Evolutionary conservation across 2,329 filamentous ascomycete genomes (phyloP).

Genomic region (Chalaropsis thielavioides): DNA sequence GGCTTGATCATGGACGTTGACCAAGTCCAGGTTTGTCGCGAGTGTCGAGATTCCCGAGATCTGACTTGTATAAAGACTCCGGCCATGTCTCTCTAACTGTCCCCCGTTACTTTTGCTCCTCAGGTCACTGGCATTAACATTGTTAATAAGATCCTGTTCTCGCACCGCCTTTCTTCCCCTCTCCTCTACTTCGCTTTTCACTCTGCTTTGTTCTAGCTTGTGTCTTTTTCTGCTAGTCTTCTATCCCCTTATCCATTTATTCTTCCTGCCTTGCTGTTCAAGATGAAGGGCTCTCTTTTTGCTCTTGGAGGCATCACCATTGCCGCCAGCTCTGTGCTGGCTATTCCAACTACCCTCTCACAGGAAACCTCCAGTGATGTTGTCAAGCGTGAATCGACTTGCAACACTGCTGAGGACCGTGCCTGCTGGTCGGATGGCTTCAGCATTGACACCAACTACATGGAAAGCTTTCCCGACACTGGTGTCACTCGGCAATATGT

Average conservation of each 20-base stretch:
- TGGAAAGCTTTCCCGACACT: slow-evolving; percentile 25
- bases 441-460: slow-evolving; percentile 22
- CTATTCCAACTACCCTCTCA: slow-evolving; percentile 6
- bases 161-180: slow-evolving; percentile 15
- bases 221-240: background rate
- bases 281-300: slow-evolving; percentile 15
- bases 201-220: background rate
- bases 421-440: slow-evolving; percentile 23
- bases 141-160: slow-evolving; percentile 11
- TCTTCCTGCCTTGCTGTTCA: slow-evolving; percentile 3
- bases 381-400: slow-evolving; percentile 19
- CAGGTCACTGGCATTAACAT: slow-evolving; percentile 11
- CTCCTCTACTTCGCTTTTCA: background rate
- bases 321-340: slow-evolving; percentile 13
- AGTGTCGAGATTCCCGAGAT: background rate
- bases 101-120: slow-evolving; percentile 10
- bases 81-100: slow-evolving; percentile 3
- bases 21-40: background rate
- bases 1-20: background rate
- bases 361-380: slow-evolving; percentile 21
- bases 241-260: background rate
- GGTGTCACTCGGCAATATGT: slow-evolving; percentile 20
- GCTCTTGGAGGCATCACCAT: slow-evolving; percentile 11
- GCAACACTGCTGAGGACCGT: slow-evolving; percentile 21
- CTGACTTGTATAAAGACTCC: slow-evolving; percentile 12